Percentiles rank a stretch among this genome's conserved stretches.
phyloP scores from a whole-genome alignment of 2,329 filamentous ascomycete species.

The Sporothrix pallida region DNA sequence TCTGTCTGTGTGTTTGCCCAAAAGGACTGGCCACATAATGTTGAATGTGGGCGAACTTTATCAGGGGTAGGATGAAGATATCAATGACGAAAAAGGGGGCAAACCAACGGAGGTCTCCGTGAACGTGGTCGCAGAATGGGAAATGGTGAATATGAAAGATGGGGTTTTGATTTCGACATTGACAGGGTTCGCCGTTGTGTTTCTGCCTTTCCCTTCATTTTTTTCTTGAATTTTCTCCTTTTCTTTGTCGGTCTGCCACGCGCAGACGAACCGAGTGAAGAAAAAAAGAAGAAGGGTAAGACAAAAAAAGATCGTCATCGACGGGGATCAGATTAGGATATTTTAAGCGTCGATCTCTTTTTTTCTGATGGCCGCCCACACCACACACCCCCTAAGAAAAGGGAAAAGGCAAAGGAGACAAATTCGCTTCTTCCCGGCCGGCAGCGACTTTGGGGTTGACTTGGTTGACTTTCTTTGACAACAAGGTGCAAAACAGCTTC shows the following conservation, averaged over 20 bases:
- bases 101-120: background rate
- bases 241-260: slow-evolving; percentile 10
- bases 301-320: slow-evolving; percentile 17
- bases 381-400: background rate
- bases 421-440: slow-evolving; percentile 19
- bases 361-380: background rate
- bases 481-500: background rate
- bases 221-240: background rate
- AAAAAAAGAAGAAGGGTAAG: background rate
- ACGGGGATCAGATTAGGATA: slow-evolving; percentile 13
- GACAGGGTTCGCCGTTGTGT: background rate
- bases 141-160: background rate
- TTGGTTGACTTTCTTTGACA: no score
- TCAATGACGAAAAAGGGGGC: background rate
- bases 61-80: background rate
- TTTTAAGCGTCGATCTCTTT: slow-evolving; percentile 14
- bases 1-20: slow-evolving; percentile 6
- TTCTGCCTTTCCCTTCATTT: background rate
- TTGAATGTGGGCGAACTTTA: background rate
- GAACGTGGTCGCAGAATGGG: background rate
- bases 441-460: background rate
- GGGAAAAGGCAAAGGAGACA: background rate
- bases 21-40: background rate
- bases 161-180: background rate
- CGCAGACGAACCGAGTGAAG: background rate